A percentile compares a stretch with the other conserved stretches of the same genome.
Evolutionary conservation across 2,329 filamentous ascomycete species (phyloP).

Genomic region (Trichoderma sp.): DNA sequence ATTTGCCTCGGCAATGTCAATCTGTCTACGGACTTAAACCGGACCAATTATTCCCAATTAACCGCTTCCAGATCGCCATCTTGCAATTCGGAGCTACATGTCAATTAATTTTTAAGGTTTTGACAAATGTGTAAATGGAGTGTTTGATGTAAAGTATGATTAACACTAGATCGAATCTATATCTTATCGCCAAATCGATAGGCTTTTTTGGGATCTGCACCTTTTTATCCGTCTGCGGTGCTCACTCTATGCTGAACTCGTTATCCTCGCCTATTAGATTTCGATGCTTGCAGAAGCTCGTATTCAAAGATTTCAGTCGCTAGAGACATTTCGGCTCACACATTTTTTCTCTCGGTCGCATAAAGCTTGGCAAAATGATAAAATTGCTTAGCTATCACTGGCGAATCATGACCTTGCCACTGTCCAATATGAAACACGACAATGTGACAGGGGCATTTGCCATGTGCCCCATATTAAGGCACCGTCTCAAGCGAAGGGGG

Average conservation of each 20-base stretch:
- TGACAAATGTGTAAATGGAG: neutral
- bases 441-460: constrained; percentile 3
- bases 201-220: neutral
- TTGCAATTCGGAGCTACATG: neutral
- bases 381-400: constrained; percentile 12
- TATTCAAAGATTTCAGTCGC: neutral
- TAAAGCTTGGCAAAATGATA: constrained; percentile 13
- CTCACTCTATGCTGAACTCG: neutral
- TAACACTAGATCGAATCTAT: neutral
- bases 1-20: neutral
- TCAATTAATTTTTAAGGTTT: neutral
- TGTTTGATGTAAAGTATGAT: neutral
- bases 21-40: neutral
- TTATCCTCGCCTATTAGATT: neutral
- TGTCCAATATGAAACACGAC: constrained; percentile 9
- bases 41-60: neutral
- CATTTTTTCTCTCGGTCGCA: neutral
- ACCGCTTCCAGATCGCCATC: neutral
- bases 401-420: constrained; percentile 17
- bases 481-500: constrained; percentile 3
- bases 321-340: constrained; percentile 8
- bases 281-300: neutral
- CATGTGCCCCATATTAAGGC: constrained; percentile 15
- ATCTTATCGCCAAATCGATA: neutral
- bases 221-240: neutral